Base-by-base conservation (phyloP, 1,139 yeast species). In the Yamadazyma epiphylla region DNA sequence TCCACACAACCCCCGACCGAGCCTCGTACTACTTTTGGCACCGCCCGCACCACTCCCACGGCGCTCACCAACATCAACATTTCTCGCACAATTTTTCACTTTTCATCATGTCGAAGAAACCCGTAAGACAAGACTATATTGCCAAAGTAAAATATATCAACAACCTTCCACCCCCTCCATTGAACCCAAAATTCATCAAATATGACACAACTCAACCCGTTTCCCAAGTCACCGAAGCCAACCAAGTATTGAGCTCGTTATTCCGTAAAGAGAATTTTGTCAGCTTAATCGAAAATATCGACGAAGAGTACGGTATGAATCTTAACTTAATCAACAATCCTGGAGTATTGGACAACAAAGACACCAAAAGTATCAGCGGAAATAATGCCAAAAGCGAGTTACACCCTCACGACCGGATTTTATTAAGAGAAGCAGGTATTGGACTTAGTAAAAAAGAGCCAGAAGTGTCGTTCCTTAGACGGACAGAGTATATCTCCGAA, bases 131-230 rank as follows among this genome's bases (percentile, higher is more conserved):
- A 58, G 96, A 88, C 45, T 89, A 83, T 52, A 81, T 91, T 36
- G 94, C 95, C 33, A 82, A 85, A 46, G 77, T 85, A 33, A 75
- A 95, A 50, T 91, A 88, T 55, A 77, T 78, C 38, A 91, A 91
- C 53, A 85, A 79, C 48, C 66, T 91, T 20, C 98, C 98, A 11
- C 91, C 96, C 2, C 97, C 98, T 8, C 85, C 94, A 15, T 71
- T 94, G 41, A 88, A 95, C 31, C 97, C 99, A 15, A 87, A 85
- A 55, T 70, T 88, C 37, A 58, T 91, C 35, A 74, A 80, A 35
- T 71, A 75, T 42, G 53, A 69, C 58, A 52, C 64, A 19, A 64
- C 70, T 6, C 65, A 60, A 30, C 49, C 49, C 22, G 43, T 50
- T 26, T 50, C 74, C 11, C 55, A 66, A 47, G 67, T 46, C 64